Evolutionary conservation across 192 early-diverging fungal species (phyloP).

Genomic region (Gonapodya prolifera): DNA sequence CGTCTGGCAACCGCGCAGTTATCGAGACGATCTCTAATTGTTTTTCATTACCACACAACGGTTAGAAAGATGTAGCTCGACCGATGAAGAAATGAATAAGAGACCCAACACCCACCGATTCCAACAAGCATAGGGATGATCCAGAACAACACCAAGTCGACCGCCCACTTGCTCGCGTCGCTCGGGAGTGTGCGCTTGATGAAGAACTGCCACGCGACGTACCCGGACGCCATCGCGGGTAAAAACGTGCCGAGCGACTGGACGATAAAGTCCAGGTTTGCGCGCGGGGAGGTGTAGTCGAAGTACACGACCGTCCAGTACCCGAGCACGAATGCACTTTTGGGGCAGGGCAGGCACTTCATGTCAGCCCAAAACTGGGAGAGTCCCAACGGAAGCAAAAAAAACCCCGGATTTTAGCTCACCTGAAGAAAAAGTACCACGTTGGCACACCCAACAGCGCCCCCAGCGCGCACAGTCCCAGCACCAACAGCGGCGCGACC

Average conservation of each 20-base stretch:
- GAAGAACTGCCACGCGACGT: neutral
- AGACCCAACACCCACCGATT: neutral
- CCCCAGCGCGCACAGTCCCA: neutral
- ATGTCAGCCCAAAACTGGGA: neutral
- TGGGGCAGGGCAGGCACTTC: neutral
- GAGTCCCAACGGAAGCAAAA: no score
- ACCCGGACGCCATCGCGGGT: neutral
- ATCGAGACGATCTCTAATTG: neutral
- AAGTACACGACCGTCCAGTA: neutral
- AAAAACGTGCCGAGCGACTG: neutral
- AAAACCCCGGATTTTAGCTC: neutral
- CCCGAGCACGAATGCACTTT: neutral
- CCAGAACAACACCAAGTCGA: neutral
- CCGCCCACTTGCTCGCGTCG: neutral
- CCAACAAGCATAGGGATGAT: neutral
- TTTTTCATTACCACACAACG: no score
- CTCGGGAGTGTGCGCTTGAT: neutral
- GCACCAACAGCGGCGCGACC: neutral
- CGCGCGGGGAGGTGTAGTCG: slow-evolving; percentile 6
- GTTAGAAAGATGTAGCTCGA: no score
- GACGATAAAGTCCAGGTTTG: neutral
- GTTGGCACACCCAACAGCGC: neutral
- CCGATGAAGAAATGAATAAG: no score
- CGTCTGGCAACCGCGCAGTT: neutral
- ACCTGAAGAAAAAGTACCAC: neutral